phyloP scores from a whole-genome alignment of 2,329 filamentous ascomycete genomes.

The Pseudogymnoascus sp. region DNA sequence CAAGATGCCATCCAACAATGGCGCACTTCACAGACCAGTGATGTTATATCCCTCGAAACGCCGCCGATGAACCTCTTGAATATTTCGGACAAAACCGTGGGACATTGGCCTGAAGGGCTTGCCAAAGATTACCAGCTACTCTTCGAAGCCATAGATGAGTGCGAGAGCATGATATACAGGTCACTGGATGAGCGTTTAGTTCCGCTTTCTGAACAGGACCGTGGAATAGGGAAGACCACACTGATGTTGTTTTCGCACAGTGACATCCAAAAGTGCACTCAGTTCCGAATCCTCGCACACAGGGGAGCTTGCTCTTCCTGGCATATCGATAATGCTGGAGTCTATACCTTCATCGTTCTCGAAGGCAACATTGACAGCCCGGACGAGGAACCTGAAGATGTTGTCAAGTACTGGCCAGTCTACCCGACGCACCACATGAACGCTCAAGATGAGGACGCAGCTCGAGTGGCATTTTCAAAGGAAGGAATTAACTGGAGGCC shows the following conservation, averaged over 20 bases:
- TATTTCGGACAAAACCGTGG: slow-evolving; percentile 6
- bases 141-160: slow-evolving; percentile 11
- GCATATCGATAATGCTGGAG: slow-evolving; percentile 12
- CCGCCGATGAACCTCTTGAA: slow-evolving; percentile 9
- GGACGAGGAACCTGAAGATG: slow-evolving; percentile 9
- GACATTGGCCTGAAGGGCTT: slow-evolving; percentile 11
- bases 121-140: slow-evolving; percentile 11
- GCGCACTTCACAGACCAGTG: neutral
- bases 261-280: slow-evolving; percentile 11
- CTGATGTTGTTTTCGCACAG: neutral
- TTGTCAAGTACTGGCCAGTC: slow-evolving; percentile 13
- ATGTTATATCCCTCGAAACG: neutral
- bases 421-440: slow-evolving; percentile 2
- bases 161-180: slow-evolving; percentile 5
- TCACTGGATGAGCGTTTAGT: neutral
- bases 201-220: neutral
- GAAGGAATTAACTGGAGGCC: slow-evolving; percentile 12
- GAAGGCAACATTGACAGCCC: slow-evolving; percentile 1
- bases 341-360: slow-evolving; percentile 10
- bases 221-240: slow-evolving; percentile 6
- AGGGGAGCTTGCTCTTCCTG: slow-evolving; percentile 11
- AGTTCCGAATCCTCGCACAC: slow-evolving; percentile 12
- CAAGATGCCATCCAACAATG: neutral
- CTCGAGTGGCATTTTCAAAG: neutral
- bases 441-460: neutral